These are phyloP conservation scores for Thymus quinquecostatus DNA, from an alignment of 257 asterid genomes.

Conservation along the genomic window DNA sequence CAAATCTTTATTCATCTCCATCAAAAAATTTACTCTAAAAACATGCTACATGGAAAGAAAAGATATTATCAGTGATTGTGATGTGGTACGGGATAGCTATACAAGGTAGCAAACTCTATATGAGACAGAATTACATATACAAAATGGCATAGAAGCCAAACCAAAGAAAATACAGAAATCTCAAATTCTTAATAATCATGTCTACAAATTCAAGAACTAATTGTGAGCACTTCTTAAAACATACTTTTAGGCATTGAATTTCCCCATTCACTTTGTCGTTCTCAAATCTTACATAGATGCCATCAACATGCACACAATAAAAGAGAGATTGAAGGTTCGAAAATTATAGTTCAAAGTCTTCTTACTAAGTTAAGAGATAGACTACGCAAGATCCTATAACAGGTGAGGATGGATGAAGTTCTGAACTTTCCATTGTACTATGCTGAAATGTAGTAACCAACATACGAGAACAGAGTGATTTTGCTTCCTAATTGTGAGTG, in stretches of 20 bases:
- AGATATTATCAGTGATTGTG: constrained; percentile 1
- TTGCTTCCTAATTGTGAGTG: background rate
- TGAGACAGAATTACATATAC: background rate
- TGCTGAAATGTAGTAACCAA: background rate
- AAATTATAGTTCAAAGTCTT: background rate
- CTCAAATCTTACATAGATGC: background rate
- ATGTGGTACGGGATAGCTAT: background rate
- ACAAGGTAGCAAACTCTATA: background rate
- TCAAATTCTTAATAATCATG: background rate
- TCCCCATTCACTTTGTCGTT: background rate
- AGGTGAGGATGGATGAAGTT: constrained; percentile 15
- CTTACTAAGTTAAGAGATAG: background rate
- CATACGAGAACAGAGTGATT: background rate
- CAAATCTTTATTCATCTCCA: too few species aligned
- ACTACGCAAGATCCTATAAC: constrained; percentile 5
- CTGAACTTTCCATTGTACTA: background rate
- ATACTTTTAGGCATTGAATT: background rate
- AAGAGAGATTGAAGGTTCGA: background rate
- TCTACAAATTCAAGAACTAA: background rate
- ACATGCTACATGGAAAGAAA: background rate
- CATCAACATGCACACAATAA: background rate
- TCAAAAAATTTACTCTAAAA: background rate
- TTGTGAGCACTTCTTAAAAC: background rate
- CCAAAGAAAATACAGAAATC: background rate
- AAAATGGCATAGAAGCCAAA: constrained; percentile 1